These are phyloP conservation scores for Diaporthe ilicicola DNA, from an alignment of 2,329 filamentous ascomycete genomes.

Conservation along the genomic window DNA sequence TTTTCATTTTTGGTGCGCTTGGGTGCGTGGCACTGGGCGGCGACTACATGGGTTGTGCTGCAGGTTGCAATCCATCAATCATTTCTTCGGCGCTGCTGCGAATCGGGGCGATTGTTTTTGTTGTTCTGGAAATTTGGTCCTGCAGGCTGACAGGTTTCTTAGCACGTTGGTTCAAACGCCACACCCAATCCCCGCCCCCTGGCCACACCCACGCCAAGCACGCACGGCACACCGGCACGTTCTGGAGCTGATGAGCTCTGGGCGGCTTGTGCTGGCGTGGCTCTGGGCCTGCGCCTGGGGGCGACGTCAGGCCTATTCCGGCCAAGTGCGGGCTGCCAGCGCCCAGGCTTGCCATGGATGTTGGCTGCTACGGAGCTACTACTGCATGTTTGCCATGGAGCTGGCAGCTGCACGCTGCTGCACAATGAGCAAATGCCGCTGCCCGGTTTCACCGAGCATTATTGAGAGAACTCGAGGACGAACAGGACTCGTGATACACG, in stretches of 20 bases:
- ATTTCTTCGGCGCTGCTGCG: not conserved
- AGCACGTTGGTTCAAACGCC: not conserved
- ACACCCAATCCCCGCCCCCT: not conserved
- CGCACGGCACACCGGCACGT: constrained; percentile 17
- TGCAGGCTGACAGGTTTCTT: no score
- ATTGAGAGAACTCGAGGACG: not conserved
- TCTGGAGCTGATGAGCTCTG: not conserved
- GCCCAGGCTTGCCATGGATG: not conserved
- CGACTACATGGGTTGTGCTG: not conserved
- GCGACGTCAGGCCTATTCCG: not conserved
- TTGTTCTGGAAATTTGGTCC: constrained; percentile 1
- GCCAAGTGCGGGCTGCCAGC: not conserved
- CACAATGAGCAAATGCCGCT: not conserved
- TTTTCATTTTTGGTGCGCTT: not conserved
- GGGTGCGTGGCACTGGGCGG: constrained; percentile 3
- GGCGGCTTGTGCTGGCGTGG: not conserved
- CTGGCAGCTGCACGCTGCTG: not conserved
- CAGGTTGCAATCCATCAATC: not conserved
- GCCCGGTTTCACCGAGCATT: not conserved
- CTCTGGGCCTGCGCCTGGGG: not conserved
- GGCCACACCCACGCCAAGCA: no score
- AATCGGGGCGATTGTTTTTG: constrained; percentile 12
- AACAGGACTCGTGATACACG: constrained; percentile 6
- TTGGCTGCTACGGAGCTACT: no score
- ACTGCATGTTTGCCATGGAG: not conserved